Conservation (phyloP, 2,329 filamentous ascomycete species). For the Exophiala oligosperma region DNA sequence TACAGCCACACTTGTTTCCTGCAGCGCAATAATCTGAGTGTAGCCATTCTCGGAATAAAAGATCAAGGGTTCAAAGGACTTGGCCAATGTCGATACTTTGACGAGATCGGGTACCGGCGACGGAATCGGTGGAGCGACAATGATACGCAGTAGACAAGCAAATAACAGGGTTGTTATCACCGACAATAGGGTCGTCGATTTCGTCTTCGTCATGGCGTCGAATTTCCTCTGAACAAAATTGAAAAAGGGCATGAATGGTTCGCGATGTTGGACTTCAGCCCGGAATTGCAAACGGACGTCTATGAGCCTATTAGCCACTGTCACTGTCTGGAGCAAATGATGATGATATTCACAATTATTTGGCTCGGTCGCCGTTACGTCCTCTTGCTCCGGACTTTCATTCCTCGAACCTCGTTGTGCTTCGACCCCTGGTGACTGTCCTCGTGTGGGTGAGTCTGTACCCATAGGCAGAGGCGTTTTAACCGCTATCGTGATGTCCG, state of each 20-base stretch:
- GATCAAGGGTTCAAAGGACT: conserved; percentile 89
- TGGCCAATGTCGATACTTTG: conserved; percentile 85
- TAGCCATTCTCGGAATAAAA: conserved; percentile 91
- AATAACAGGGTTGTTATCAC: conserved; percentile 63
- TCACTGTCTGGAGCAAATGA: neutral
- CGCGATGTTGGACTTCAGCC: conserved; percentile 84
- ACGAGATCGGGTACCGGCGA: conserved; percentile 79
- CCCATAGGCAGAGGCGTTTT: conserved; percentile 58
- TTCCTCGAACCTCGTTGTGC: conserved; percentile 31
- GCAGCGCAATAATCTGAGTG: conserved; percentile 80
- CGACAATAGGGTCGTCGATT: conserved; percentile 65
- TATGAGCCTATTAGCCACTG: conserved; percentile 38
- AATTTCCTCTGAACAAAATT: conserved; percentile 63
- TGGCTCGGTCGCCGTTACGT: conserved; percentile 19
- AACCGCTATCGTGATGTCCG: conserved; percentile 52
- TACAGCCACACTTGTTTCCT: conserved; percentile 88
- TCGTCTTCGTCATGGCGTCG: conserved; percentile 65
- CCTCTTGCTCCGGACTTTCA: conserved; percentile 18
- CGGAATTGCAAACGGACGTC: conserved; percentile 86
- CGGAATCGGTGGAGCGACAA: conserved; percentile 67
- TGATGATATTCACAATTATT: conserved; percentile 51
- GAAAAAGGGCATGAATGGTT: conserved; percentile 75
- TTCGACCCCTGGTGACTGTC: conserved; percentile 56
- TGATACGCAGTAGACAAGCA: conserved; percentile 62
- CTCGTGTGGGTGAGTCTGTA: conserved; percentile 58